Evolutionary conservation across 2,329 filamentous ascomycete species (phyloP).

Genomic region (Colletotrichum spinosum): DNA sequence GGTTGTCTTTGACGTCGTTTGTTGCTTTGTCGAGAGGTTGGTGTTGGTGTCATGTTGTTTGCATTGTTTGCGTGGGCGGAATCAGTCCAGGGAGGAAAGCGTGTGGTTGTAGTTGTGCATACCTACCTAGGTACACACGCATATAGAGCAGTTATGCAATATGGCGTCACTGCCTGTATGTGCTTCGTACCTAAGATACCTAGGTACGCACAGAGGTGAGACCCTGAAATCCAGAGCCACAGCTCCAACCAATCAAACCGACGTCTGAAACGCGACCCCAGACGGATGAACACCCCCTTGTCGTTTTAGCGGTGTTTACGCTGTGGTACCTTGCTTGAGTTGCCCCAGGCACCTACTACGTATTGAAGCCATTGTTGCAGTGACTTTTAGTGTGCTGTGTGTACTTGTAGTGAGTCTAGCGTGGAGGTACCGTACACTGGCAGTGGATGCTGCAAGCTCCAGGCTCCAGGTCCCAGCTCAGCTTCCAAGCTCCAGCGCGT

Average conservation of each 20-base stretch:
- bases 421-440: no score
- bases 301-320: not conserved
- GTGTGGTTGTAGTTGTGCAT: not conserved
- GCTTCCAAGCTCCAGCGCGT: conserved; percentile 20
- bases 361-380: no score
- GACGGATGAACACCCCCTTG: conserved; percentile 11
- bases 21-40: conserved; percentile 4
- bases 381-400: no score
- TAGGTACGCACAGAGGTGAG: not conserved
- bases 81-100: no score
- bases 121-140: not conserved
- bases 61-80: conserved; percentile 2
- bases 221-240: conserved; percentile 9
- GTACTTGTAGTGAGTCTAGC: no score
- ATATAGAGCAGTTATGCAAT: not conserved
- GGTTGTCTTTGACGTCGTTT: conserved; percentile 13
- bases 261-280: conserved; percentile 16
- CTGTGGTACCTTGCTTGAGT: not conserved
- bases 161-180: not conserved
- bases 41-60: not conserved
- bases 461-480: conserved; percentile 3
- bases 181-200: not conserved
- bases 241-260: conserved; percentile 17
- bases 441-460: conserved; percentile 8
- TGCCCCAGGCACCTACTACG: no score